These are phyloP conservation scores for Barnettozyma botsteinii DNA, from an alignment of 805 yeast species.

Conservation along the genomic window DNA sequence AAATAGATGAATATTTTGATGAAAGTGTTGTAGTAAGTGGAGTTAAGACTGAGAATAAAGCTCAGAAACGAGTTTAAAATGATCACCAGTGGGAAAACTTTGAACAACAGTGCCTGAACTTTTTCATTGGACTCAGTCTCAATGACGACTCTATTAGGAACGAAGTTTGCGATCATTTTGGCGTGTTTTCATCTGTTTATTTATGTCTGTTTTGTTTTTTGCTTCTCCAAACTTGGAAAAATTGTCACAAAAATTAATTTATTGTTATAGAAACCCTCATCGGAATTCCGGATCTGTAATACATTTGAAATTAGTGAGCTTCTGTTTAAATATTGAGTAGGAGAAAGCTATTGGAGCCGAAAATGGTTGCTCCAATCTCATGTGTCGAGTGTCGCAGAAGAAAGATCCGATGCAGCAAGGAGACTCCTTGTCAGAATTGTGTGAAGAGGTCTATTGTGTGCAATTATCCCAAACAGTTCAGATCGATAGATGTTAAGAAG, in stretches of 20 bases:
- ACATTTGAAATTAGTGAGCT: too few species aligned
- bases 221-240: too few species aligned
- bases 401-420: constrained; percentile 21
- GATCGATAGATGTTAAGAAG: constrained; percentile 20
- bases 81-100: constrained; percentile 3
- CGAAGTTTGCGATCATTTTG: constrained; percentile 7
- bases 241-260: neutral
- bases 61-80: constrained; percentile 1
- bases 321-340: too few species aligned
- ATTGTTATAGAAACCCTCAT: too few species aligned
- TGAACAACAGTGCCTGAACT: constrained; percentile 7
- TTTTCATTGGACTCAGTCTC: constrained; percentile 5
- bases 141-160: neutral
- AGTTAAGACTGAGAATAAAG: constrained; percentile 4
- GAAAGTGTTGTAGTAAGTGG: constrained; percentile 7
- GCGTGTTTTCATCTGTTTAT: neutral
- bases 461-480: constrained; percentile 20
- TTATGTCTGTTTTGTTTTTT: too few species aligned
- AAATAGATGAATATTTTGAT: constrained; percentile 5
- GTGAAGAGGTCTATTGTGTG: constrained; percentile 11
- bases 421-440: constrained; percentile 19
- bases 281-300: too few species aligned
- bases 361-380: constrained; percentile 20
- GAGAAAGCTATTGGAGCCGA: too few species aligned
- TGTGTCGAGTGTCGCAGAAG: constrained; percentile 25